Conservation (phyloP, 2,329 filamentous ascomycete genomes). For the Fusarium nurragi region DNA sequence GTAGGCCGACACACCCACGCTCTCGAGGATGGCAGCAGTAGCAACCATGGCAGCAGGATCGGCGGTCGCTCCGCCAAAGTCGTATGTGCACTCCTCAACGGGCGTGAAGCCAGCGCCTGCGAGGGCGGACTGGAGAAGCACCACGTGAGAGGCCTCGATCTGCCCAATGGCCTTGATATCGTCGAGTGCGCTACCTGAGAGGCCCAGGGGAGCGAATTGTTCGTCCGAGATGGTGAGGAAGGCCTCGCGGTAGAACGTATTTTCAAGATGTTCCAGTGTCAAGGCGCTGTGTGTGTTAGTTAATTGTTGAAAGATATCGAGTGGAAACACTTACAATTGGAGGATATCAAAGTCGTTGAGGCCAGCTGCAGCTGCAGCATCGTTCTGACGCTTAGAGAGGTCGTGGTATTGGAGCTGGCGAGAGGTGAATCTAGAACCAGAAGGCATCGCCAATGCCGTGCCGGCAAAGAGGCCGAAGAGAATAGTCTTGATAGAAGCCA, state of each 20-base stretch:
- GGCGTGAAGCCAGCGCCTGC: conserved; percentile 70
- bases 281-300: conserved; percentile 57
- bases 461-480: conserved; percentile 58
- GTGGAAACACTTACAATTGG: conserved; percentile 60
- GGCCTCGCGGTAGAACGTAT: conserved; percentile 75
- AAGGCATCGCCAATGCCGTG: conserved; percentile 58
- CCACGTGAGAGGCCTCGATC: conserved; percentile 64
- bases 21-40: conserved; percentile 76
- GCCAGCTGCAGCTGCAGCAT: conserved; percentile 57
- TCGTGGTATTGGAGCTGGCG: conserved; percentile 59
- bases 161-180: conserved; percentile 70
- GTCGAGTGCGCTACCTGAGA: conserved; percentile 42
- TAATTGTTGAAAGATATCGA: background rate
- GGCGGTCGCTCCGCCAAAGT: conserved; percentile 77
- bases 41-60: conserved; percentile 73
- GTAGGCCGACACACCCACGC: conserved; percentile 77
- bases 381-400: conserved; percentile 61
- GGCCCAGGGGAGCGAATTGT: conserved; percentile 67
- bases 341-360: conserved; percentile 65
- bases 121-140: conserved; percentile 52
- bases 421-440: conserved; percentile 54
- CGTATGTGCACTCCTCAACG: conserved; percentile 75
- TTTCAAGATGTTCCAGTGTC: conserved; percentile 79
- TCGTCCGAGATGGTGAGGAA: conserved; percentile 72
- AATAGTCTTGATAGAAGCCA: conserved; percentile 53